Evolutionary conservation across 257 asterid genomes (phyloP).

Genomic region (Lycium barbarum): DNA sequence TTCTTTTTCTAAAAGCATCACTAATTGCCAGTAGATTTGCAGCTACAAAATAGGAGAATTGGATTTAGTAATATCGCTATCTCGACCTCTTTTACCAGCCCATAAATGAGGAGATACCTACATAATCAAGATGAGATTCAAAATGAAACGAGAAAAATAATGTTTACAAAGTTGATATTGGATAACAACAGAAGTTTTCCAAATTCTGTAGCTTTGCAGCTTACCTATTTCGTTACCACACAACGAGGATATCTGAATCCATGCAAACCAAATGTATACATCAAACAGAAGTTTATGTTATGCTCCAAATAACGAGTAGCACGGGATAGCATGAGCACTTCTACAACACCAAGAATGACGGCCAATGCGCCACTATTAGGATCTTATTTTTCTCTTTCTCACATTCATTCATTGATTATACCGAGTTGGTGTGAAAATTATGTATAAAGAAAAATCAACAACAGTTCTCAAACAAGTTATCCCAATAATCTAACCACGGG

Average conservation of each 20-base stretch:
- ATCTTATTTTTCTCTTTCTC: neutral
- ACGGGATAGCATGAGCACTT: neutral
- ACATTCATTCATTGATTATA: constrained; percentile 16
- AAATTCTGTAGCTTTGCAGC: no score
- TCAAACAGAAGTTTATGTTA: neutral
- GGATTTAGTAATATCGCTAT: no score
- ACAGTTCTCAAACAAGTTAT: neutral
- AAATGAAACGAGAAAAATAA: no score
- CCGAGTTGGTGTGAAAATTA: neutral
- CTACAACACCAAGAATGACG: neutral
- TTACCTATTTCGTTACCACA: neutral
- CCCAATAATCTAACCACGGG: neutral
- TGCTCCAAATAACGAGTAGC: neutral
- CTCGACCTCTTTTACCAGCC: no score
- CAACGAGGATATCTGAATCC: neutral
- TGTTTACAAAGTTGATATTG: no score
- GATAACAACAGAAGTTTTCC: no score
- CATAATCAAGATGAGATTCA: no score
- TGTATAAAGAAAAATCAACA: neutral
- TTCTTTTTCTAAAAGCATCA: neutral
- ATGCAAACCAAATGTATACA: neutral
- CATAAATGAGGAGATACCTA: no score
- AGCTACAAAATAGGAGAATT: no score
- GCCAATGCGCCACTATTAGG: neutral
- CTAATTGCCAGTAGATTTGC: neutral